Evolutionary conservation across 768 basidiomycete species (phyloP), one percentile per base, ranked within the genome.

Genomic region (Dacryopinax primogenitus): DNA sequence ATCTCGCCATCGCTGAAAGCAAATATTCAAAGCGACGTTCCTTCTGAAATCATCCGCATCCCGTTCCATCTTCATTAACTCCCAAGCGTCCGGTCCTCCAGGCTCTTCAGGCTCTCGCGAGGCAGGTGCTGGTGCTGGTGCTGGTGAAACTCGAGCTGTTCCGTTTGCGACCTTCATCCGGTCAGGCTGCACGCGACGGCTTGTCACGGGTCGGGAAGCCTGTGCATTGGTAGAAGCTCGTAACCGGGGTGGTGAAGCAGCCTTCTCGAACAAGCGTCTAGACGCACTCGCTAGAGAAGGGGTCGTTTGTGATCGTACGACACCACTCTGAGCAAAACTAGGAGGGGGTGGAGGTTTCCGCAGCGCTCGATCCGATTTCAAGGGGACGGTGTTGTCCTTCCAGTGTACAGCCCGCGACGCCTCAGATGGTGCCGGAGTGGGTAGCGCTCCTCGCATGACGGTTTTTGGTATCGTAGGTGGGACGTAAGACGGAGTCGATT

Each of bases 1-100:
- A 70, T 83, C 82, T 51, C 77, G 78, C 91, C 91, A 93, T 66
- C 86, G 81, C 61, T 85, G 82, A 83, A 85, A 88, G 70, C 83
- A 90, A 16, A 83, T 83, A 70, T 85, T 84, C 30, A 89, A 63
- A 65, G 92, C 75, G 63, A 78, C 80, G 63, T 84, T 82, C 33
- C 82, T 76, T 45, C 85, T 78, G 73, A 86, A 90, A 64, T 78
- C 77, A 72, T 85, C 87, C 21, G 91, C 91, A 32, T 83, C 81
- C 69, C 81, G 77, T 71, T 90, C 86, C 68, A 58, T 58, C 51
- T 68, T 63, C 65, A 66, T 58, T 3, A 13, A 4, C 51, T 58
- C 51, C 51, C 51, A 58, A 28, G 51, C 65, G 11, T 64, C 61
- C 26, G 51, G 62, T 13, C 13, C 51, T 2, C 51, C 51, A 58